Conservation (phyloP, 2,329 filamentous ascomycete genomes). For the Ophioceras dolichostomum region DNA sequence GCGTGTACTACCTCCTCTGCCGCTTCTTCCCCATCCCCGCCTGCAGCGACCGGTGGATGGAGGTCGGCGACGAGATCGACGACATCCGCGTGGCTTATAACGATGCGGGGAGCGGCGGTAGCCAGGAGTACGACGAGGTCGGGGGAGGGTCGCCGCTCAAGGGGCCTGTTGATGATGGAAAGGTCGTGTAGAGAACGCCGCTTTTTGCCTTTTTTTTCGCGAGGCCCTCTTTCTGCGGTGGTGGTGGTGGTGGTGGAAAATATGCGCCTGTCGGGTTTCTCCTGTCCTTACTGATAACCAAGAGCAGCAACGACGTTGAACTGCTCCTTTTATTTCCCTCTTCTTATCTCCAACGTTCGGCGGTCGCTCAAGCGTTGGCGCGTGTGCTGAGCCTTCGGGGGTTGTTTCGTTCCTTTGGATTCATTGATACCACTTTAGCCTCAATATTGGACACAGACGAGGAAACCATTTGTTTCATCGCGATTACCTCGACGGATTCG, state of each 20-base stretch:
- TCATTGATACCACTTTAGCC: no score
- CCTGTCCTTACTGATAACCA: not conserved
- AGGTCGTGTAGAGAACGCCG: not conserved
- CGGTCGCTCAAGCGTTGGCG: no score
- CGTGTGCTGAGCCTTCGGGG: no score
- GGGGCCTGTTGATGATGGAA: not conserved
- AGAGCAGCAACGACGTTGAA: no score
- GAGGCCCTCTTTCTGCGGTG: no score
- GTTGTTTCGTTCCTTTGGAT: no score
- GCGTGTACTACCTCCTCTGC: constrained; percentile 59
- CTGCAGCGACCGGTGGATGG: constrained; percentile 64
- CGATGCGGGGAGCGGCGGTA: constrained; percentile 4
- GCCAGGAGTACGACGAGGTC: constrained; percentile 1
- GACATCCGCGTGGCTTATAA: constrained; percentile 37
- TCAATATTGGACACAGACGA: no score
- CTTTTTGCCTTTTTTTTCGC: not conserved
- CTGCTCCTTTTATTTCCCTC: not conserved
- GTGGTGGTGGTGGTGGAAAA: no score
- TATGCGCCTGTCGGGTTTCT: not conserved
- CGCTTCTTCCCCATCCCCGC: constrained; percentile 60
- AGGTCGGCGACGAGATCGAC: constrained; percentile 54
- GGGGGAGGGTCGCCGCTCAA: not conserved
- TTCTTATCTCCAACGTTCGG: not conserved
- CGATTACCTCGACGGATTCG: no score
- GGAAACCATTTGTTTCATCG: no score